These are phyloP conservation scores for Orbilia ellipsospora DNA, from an alignment of 2,329 filamentous ascomycete species.

Conservation along the genomic window DNA sequence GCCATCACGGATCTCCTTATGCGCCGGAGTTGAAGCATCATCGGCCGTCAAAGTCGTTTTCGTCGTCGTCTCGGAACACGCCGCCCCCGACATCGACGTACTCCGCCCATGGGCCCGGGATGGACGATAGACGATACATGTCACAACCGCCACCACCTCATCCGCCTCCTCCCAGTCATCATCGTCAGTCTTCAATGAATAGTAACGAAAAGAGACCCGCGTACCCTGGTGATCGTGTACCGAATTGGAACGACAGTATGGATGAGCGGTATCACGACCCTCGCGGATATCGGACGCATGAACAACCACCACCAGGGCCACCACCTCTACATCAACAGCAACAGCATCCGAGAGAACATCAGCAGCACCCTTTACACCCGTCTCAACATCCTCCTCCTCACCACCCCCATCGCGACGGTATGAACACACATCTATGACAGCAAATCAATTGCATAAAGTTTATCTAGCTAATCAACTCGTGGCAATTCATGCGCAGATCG, in stretches of 20 bases:
- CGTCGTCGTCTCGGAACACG: conserved; percentile 51
- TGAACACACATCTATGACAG: conserved; percentile 16
- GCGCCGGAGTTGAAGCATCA: conserved; percentile 49
- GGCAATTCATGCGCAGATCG: conserved; percentile 47
- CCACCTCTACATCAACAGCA: conserved; percentile 8
- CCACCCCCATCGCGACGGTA: conserved; percentile 51
- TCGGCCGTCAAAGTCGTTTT: conserved; percentile 49
- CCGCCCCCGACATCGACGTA: conserved; percentile 46
- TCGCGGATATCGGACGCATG: conserved; percentile 43
- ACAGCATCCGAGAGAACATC: conserved; percentile 20
- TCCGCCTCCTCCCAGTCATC: conserved; percentile 52
- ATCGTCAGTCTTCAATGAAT: conserved; percentile 43
- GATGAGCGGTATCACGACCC: conserved; percentile 49
- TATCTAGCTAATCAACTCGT: conserved; percentile 44
- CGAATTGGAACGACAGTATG: conserved; percentile 48
- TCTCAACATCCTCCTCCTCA: conserved; percentile 19
- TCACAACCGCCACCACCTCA: conserved; percentile 53
- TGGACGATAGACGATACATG: conserved; percentile 53
- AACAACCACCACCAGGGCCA: conserved; percentile 29
- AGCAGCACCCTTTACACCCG: conserved; percentile 32
- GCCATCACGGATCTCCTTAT: conserved; percentile 49
- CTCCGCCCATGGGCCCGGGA: conserved; percentile 38
- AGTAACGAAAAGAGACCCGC: conserved; percentile 44
- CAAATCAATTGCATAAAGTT: conserved; percentile 8
- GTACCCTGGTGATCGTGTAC: conserved; percentile 50